Percentiles rank a stretch among this genome's conserved stretches.
These are phyloP conservation scores for Hawksworthiomyces lignivorus DNA, from an alignment of 2,329 filamentous ascomycete genomes.

Conservation along the genomic window DNA sequence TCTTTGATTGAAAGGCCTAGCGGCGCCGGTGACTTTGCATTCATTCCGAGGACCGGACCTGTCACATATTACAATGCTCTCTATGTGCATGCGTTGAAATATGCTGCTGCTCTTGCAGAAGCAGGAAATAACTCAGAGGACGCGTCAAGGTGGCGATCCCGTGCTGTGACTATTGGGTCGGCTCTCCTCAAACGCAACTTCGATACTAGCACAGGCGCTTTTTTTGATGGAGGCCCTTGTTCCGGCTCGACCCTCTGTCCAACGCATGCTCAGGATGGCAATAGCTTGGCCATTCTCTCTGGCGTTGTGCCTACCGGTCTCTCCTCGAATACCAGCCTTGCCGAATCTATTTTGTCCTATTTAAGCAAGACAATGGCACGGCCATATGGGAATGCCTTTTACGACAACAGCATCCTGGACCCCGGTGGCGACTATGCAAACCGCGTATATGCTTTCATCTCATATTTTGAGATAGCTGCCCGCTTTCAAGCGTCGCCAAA, in stretches of 20 bases:
- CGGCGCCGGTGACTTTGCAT: conserved; percentile 44
- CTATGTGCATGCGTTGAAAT: conserved; percentile 37
- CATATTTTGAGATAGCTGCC: conserved; percentile 45
- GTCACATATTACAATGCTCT: conserved; percentile 47
- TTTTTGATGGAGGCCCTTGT: conserved; percentile 34
- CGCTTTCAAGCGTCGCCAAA: conserved; percentile 27
- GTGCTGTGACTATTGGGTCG: conserved; percentile 26
- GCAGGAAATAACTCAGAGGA: conserved; percentile 24
- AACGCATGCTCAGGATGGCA: conserved; percentile 44
- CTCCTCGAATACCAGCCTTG: conserved; percentile 20
- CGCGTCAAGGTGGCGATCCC: conserved; percentile 30
- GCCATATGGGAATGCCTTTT: conserved; percentile 44
- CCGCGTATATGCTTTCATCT: conserved; percentile 44
- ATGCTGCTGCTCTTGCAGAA: conserved; percentile 35
- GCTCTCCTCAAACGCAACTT: conserved; percentile 33
- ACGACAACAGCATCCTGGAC: conserved; percentile 34
- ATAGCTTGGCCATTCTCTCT: conserved; percentile 36
- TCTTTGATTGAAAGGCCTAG: conserved; percentile 32
- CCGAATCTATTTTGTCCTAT: conserved; percentile 31
- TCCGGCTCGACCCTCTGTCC: conserved; percentile 19
- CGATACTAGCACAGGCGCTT: conserved; percentile 34
- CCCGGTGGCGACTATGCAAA: conserved; percentile 28
- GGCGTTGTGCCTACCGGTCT: conserved; percentile 21
- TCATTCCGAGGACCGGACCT: conserved; percentile 37
- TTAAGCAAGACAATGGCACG: conserved; percentile 27